phyloP scores from a whole-genome alignment of 2,329 filamentous ascomycete species.

The Mycosphaerella arachidis region DNA sequence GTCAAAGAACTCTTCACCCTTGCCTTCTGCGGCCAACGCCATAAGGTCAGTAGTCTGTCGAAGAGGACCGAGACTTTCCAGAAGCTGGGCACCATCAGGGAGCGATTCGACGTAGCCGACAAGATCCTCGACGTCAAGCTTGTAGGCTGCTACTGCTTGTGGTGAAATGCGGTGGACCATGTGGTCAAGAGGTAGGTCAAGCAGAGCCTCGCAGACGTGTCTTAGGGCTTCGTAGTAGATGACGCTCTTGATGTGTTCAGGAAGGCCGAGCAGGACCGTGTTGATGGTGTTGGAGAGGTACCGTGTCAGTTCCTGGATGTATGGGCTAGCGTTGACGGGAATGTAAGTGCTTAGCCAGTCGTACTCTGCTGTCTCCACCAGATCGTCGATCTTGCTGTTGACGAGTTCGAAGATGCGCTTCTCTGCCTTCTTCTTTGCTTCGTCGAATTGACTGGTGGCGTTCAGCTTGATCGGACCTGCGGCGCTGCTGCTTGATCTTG shows the following conservation, averaged over 20 bases:
- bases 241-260: slow-evolving; percentile 90
- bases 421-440: slow-evolving; percentile 91
- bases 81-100: slow-evolving; percentile 73
- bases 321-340: slow-evolving; percentile 74
- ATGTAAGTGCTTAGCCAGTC: slow-evolving; percentile 70
- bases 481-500: slow-evolving; percentile 74
- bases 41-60: slow-evolving; percentile 89
- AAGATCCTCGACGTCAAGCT: slow-evolving; percentile 78
- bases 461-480: slow-evolving; percentile 73
- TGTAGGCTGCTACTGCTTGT: slow-evolving; percentile 74
- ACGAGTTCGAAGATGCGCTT: slow-evolving; percentile 98
- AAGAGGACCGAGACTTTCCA: slow-evolving; percentile 85
- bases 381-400: slow-evolving; percentile 96
- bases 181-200: slow-evolving; percentile 65
- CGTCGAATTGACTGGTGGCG: slow-evolving; percentile 80
- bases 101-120: slow-evolving; percentile 81
- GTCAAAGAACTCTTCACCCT: slow-evolving; percentile 91
- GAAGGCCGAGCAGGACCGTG: slow-evolving; percentile 86
- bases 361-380: slow-evolving; percentile 95
- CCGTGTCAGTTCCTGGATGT: slow-evolving; percentile 90
- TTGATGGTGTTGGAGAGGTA: slow-evolving; percentile 97
- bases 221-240: slow-evolving; percentile 96
- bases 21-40: slow-evolving; percentile 65
- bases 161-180: slow-evolving; percentile 83
- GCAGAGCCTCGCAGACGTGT: slow-evolving; percentile 66